Evolutionary conservation across 345 rosid genomes (phyloP).

Genomic region (Angophora floribunda): DNA sequence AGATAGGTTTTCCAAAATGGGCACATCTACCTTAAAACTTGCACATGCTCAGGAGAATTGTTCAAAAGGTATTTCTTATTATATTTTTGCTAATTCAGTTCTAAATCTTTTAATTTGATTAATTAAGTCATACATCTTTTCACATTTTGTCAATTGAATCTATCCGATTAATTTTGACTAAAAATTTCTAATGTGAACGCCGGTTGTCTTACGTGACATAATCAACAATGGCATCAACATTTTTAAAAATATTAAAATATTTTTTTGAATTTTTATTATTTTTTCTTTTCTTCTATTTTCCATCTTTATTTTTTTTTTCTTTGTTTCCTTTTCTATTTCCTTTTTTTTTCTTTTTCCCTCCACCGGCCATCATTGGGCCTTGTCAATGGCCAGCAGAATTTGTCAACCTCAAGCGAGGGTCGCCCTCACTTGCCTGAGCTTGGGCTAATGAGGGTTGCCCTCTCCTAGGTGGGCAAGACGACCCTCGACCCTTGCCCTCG

Average conservation of each 20-base stretch:
- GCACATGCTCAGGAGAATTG: background rate
- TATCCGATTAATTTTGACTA: fast-evolving
- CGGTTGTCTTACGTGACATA: no score
- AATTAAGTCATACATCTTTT: no score
- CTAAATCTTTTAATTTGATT: background rate
- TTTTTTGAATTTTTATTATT: no score
- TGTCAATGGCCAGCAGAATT: background rate
- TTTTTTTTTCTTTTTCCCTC: background rate
- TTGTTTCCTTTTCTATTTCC: background rate
- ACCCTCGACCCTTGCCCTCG: no score
- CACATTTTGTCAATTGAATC: background rate
- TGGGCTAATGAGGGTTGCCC: background rate
- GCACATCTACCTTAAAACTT: background rate
- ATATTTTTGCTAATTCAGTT: fast-evolving
- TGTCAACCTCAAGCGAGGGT: fast-evolving
- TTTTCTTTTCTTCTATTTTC: background rate
- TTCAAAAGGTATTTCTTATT: no score
- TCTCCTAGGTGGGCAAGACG: background rate
- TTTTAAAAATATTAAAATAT: no score
- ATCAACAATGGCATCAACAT: no score
- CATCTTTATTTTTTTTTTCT: background rate
- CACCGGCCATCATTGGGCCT: background rate
- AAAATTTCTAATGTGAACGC: fast-evolving
- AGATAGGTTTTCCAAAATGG: background rate
- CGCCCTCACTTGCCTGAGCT: background rate